phyloP scores from a whole-genome alignment of 2,329 filamentous ascomycete species.

The Alternaria infectoria region DNA sequence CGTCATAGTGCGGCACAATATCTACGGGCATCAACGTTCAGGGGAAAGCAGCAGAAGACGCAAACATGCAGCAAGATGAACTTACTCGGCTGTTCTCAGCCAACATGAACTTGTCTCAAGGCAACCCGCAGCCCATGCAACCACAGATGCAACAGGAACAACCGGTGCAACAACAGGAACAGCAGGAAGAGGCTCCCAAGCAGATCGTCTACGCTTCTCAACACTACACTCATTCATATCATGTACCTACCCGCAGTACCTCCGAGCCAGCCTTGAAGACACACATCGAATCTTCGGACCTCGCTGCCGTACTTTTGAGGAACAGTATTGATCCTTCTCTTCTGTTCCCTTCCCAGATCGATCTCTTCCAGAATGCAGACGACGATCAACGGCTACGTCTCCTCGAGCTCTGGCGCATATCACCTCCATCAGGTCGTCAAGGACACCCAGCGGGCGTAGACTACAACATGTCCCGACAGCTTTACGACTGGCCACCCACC shows the following conservation, averaged over 20 bases:
- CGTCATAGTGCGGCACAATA: slow-evolving; percentile 53
- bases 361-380: slow-evolving; percentile 79
- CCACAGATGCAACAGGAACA: slow-evolving; percentile 15
- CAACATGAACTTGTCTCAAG: slow-evolving; percentile 68
- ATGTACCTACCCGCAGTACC: slow-evolving; percentile 56
- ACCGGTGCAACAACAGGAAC: slow-evolving; percentile 13
- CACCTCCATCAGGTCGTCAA: slow-evolving; percentile 62
- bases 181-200: slow-evolving; percentile 39
- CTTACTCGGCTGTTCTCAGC: slow-evolving; percentile 79
- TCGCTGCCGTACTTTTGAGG: slow-evolving; percentile 66
- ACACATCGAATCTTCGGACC: slow-evolving; percentile 44
- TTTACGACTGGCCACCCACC: slow-evolving; percentile 62
- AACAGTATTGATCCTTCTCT: slow-evolving; percentile 73
- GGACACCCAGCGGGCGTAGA: slow-evolving; percentile 47
- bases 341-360: slow-evolving; percentile 75
- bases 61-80: slow-evolving; percentile 74
- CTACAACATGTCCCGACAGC: slow-evolving; percentile 51
- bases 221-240: slow-evolving; percentile 83
- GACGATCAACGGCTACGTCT: slow-evolving; percentile 74
- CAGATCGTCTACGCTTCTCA: slow-evolving; percentile 76
- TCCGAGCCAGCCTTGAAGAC: slow-evolving; percentile 40
- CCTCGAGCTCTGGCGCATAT: slow-evolving; percentile 85
- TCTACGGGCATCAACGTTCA: slow-evolving; percentile 53
- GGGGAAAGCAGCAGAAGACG: slow-evolving; percentile 36
- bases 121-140: slow-evolving; percentile 54